A percentile compares a stretch with the other conserved stretches of the same genome.
phyloP scores from a whole-genome alignment of 169 alveolate genomes.

The Eimeria mitis region DNA sequence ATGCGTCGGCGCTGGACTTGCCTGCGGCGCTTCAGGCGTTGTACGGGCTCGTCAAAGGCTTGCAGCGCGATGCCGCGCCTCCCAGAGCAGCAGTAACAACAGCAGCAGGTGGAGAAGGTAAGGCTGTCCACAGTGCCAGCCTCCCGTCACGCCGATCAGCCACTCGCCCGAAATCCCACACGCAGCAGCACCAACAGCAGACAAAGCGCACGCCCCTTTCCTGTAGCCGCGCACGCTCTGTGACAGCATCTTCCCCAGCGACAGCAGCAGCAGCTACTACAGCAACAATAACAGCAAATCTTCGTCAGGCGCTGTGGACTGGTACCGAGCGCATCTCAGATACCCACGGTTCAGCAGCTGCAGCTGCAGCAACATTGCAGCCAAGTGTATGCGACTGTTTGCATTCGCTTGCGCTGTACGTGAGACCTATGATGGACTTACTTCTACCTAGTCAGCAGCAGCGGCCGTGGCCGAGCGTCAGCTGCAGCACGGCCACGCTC shows the following conservation, averaged over 20 bases:
- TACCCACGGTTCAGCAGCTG: slow-evolving; percentile 10
- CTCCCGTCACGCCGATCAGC: slow-evolving; percentile 27
- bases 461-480: slow-evolving; percentile 27
- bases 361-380: slow-evolving; percentile 35
- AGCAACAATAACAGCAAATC: slow-evolving; percentile 20
- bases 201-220: background rate
- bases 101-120: background rate
- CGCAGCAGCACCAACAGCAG: slow-evolving; percentile 15
- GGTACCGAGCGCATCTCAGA: slow-evolving; percentile 9
- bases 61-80: slow-evolving; percentile 52
- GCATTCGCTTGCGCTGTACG: slow-evolving; percentile 52
- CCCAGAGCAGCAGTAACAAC: background rate
- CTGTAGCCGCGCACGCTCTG: background rate
- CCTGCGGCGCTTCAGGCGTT: slow-evolving; percentile 69
- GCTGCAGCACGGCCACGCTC: slow-evolving; percentile 72
- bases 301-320: slow-evolving; percentile 8
- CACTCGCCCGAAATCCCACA: slow-evolving; percentile 8
- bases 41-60: slow-evolving; percentile 59
- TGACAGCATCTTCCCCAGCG: slow-evolving; percentile 14
- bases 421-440: slow-evolving; percentile 54
- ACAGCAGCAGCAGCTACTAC: slow-evolving; percentile 59
- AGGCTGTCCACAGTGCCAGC: background rate
- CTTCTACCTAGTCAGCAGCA: slow-evolving; percentile 63
- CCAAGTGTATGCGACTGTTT: slow-evolving; percentile 56
- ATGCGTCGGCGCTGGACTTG: slow-evolving; percentile 35